Evolutionary conservation across 139 green algal genomes (phyloP).

Genomic region (Mesotaenium endlicherianum): DNA sequence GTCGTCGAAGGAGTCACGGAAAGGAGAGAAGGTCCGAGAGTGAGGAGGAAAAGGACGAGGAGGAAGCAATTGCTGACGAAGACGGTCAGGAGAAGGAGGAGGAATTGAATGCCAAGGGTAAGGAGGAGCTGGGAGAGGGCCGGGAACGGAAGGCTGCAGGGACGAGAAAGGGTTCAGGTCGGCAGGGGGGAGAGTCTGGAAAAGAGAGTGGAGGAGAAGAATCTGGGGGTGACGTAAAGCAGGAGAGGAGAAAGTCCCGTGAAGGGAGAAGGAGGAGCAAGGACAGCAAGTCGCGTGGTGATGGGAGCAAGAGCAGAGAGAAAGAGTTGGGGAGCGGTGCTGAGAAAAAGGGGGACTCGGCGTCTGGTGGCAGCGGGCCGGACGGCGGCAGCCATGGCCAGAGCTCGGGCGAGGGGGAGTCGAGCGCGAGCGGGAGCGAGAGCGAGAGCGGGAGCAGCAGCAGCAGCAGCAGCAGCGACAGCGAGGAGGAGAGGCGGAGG

Average conservation of each 20-base stretch:
- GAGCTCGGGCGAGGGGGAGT: background rate
- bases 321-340: slow-evolving; percentile 10
- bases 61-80: background rate
- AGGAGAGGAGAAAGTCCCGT: background rate
- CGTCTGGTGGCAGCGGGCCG: slow-evolving; percentile 1
- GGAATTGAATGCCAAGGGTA: background rate
- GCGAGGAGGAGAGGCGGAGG: slow-evolving; percentile 5
- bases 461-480: background rate
- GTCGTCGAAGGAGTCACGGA: background rate
- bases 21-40: background rate
- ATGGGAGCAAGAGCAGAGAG: background rate
- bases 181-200: background rate
- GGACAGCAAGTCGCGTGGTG: background rate
- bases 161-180: background rate
- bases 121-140: background rate
- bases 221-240: too few relatives aligned
- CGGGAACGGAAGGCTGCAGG: background rate
- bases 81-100: background rate
- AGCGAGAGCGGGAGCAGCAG: background rate
- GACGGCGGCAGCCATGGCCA: background rate
- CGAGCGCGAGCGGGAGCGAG: background rate
- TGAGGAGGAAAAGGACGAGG: background rate
- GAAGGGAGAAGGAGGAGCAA: background rate
- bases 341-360: background rate
- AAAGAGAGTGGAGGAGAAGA: background rate